Base-by-base conservation (phyloP, 2,329 filamentous ascomycete genomes). In the Didymella glomerata region DNA sequence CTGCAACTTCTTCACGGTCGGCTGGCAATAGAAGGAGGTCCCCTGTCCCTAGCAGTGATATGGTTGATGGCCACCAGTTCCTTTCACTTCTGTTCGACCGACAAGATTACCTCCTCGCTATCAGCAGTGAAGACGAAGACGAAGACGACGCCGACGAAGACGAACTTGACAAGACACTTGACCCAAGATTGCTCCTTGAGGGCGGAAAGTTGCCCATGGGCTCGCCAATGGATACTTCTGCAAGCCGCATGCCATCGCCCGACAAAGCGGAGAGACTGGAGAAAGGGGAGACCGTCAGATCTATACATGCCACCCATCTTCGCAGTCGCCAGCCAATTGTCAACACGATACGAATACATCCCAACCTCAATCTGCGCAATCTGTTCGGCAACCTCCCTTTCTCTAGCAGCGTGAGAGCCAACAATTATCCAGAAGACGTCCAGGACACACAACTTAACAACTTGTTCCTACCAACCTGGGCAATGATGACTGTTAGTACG, bases 401-500 rank as follows among this genome's bases (percentile, higher is more conserved):
- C 34, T 65, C 67, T 1, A 64, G 59, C 24, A 60, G 58, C 14
- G 32, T 64, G 4, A 50, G 41, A 40, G 46, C 57, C 9, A 65
- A 61, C 25, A 57, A 63, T 27, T 63, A 63, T 28, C 52, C 63
- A 0, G 30, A 54, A 8, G 59, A 62, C 1, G 47, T 60, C 0
- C 65, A 67, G 34, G 48, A 64, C 9, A 50, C 51, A 2, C 63
- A 64, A 5, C 51, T 55, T 3, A 58, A 54, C 20, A 67, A 70
- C 28, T 32, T 70, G 1, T 67, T 60, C 13, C 20, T 70, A n/a
- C 68, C 68, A 2, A 69, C 63, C 3, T 70, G 68, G 68, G 61
- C 68, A 8, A 70, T 70, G 68, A 61, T 68, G 53, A 62, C 68
- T 3, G 59, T 68, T 8, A 70, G 63, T 32, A 67, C 67, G 2